Percentiles rank a stretch among this genome's conserved stretches.
Conservation (phyloP, 2,329 filamentous ascomycete species). For the Penicillium sp. region DNA sequence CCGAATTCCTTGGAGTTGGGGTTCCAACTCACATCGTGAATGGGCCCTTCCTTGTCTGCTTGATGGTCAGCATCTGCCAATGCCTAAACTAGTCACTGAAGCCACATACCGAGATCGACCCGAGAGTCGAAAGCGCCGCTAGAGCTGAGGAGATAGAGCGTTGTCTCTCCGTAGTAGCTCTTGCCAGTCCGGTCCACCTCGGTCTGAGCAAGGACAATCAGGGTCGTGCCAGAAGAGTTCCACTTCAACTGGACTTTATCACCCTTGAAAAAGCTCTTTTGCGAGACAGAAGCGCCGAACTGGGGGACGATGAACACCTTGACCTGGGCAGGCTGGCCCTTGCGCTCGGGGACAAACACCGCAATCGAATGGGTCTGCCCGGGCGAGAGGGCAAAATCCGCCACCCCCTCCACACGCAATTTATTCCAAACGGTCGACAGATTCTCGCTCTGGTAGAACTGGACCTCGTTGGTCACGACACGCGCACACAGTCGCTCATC, state of each 20-base stretch:
- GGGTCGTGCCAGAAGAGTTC: slow-evolving; percentile 84
- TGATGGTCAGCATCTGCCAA: slow-evolving; percentile 9
- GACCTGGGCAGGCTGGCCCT: slow-evolving; percentile 90
- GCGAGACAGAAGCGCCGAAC: slow-evolving; percentile 75
- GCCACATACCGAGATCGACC: slow-evolving; percentile 60
- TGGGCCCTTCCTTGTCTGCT: slow-evolving; percentile 88
- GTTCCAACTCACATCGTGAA: slow-evolving; percentile 97
- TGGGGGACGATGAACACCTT: slow-evolving; percentile 91
- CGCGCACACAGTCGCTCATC: slow-evolving; percentile 93
- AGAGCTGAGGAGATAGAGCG: slow-evolving; percentile 87
- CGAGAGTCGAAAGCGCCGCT: slow-evolving; percentile 89
- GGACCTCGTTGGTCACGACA: slow-evolving; percentile 91
- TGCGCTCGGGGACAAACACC: slow-evolving; percentile 90
- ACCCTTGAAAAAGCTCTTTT: slow-evolving; percentile 99
- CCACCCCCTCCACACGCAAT: slow-evolving; percentile 81
- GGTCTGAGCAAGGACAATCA: slow-evolving; percentile 93
- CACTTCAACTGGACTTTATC: slow-evolving; percentile 99
- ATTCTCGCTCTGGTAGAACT: slow-evolving; percentile 88
- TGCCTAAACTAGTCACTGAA: background rate
- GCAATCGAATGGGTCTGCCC: slow-evolving; percentile 88
- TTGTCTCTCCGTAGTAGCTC: slow-evolving; percentile 98
- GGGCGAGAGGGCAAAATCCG: slow-evolving; percentile 82
- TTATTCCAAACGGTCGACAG: slow-evolving; percentile 90
- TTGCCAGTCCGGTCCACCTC: slow-evolving; percentile 98
- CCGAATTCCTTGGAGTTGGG: slow-evolving; percentile 97